Evolutionary conservation across 495 filamentous ascomycete genomes (phyloP), one percentile per base, ranked within the genome.

Genomic region (Tricharina praecox): DNA sequence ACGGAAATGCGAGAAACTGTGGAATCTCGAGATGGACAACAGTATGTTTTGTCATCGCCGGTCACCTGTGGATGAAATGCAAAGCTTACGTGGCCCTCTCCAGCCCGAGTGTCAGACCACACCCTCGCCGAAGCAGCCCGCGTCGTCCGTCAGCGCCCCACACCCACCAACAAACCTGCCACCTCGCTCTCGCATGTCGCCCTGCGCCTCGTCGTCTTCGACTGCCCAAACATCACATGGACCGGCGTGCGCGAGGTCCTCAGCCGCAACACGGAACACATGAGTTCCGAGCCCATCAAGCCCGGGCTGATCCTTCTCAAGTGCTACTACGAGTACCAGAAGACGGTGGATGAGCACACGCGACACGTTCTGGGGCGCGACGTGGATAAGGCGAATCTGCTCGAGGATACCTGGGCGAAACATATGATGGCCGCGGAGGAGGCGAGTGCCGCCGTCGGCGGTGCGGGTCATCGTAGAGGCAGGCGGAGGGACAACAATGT

Each of bases 281-380:
- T 60, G 1, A 62, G 62, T 1, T 55, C 53, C 23, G 41, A 54
- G 11, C 45, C 53, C 10, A 81, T 76, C 34, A 78, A 81, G 0
- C 73, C 71, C 3, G 77, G 90, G 53, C 74, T 93, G 43, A 82
- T 96, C 45, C 67, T 73, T 15, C 69, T 97, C 32, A 94, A 93
- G 62, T 93, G 85, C 62, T 96, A 85, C 67, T 88, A 93, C 62
- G 83, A 78, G 16, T 96, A 83, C 77, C 90, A 97, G 65, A 81
- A 80, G 61, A 94, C 87, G 2, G 86, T 93, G 18, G 79, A 94
- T 48, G 83, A 94, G 59, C 88, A 95, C 62, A 86, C 73, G 38
- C 82, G 85, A 61, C 75, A 86, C 2, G 82, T 94, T 0, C 63
- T 92, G 24, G 67, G 73, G 15, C 83, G 85, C 0, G 81, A 93